These are phyloP conservation scores for Colletotrichum magnum DNA, from an alignment of 2,329 filamentous ascomycete genomes.

Conservation along the genomic window DNA sequence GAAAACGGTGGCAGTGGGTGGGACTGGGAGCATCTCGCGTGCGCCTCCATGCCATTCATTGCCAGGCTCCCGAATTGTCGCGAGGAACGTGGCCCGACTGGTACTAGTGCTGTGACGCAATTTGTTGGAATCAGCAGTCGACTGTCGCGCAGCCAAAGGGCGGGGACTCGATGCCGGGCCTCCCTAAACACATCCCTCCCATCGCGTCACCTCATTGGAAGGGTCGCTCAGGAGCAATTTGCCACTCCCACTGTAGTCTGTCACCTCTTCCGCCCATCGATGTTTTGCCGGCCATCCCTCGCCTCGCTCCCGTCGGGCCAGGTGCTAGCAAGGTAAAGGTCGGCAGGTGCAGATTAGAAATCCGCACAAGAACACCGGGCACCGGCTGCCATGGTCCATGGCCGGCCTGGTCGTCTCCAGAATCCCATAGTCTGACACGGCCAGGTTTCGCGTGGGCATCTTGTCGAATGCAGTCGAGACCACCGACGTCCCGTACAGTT, in stretches of 20 bases:
- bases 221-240: constrained; percentile 20
- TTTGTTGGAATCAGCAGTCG: constrained; percentile 34
- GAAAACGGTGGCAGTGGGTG: not conserved
- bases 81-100: constrained; percentile 19
- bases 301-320: constrained; percentile 13
- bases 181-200: constrained; percentile 18
- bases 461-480: constrained; percentile 19
- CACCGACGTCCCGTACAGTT: constrained; percentile 10
- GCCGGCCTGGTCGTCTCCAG: not conserved
- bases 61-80: not conserved
- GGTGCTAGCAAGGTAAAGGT: constrained; percentile 9
- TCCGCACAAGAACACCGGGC: constrained; percentile 2
- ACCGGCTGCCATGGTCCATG: constrained; percentile 4
- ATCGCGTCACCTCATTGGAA: constrained; percentile 27
- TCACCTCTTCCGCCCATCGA: not conserved
- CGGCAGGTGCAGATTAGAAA: constrained; percentile 33
- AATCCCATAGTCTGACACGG: constrained; percentile 17
- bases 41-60: not conserved
- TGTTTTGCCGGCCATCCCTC: constrained; percentile 25
- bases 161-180: constrained; percentile 24
- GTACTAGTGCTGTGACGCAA: constrained; percentile 41
- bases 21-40: not conserved
- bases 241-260: constrained; percentile 14
- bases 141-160: constrained; percentile 21
- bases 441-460: constrained; percentile 21